Evolutionary conservation across 768 basidiomycete species (phyloP), one percentile per base, ranked within the genome.

Genomic region (Amanita inopinata): DNA sequence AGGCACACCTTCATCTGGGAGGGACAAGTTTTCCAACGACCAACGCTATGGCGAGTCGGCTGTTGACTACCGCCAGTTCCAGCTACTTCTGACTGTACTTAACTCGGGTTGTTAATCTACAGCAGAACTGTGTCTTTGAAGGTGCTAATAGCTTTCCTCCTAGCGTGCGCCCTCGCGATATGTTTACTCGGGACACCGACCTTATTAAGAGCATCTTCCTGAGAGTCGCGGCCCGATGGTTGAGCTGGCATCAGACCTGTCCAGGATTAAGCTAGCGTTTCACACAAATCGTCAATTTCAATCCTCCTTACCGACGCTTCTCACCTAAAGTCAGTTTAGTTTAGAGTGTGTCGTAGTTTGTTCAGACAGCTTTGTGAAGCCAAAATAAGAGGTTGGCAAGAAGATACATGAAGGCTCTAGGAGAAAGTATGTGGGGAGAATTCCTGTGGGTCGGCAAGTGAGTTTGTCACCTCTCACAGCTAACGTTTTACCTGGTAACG

Each of bases 401-500:
- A 74, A 71, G 57, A 80, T 83, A 25, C 84, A 88, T 51, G 83
- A 83, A 12, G 83, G 83, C 2, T 75, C 73, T n/a, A 82, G 82
- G 17, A 59, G 62, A 14, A 59, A 55, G 36, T 74, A 66, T 18
- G 56, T 67, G 15, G 74, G 74, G 1, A n/a, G n/a, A 74, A 79
- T 44, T 74, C 78, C 4, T 85, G 86, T 53, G 61, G 64, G 24
- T 64, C 73, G 11, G 70, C 69, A 40, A 70, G 81, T 81, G 59
- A 43, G 75, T 63, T 17, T 23, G 19, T 25, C 4, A 14, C 9
- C 24, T 38, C n/a, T n/a, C n/a, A 27, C 14, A 28, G 11, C 5
- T 32, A 42, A 5, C 14, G 24, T 5, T n/a, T 12, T 5, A 12
- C 17, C 5, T 40, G 34, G 39, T 46, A 31, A 46, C 28, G 34